Conservation (phyloP, 768 basidiomycete genomes). For the Tricholoma flavovirens region DNA sequence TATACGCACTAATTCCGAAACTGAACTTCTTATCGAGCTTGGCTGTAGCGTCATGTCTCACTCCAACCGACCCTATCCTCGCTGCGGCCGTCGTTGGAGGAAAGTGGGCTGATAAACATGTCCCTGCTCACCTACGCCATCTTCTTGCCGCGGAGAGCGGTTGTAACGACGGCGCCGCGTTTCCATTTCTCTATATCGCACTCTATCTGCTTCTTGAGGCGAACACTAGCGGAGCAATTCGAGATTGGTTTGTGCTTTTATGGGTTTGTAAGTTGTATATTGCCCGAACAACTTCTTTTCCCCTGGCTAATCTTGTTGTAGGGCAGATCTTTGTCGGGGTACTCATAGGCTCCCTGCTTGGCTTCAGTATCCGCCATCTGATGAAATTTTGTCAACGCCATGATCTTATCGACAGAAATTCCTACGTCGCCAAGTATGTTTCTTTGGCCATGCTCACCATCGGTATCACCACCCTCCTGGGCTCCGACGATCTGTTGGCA, state of each 20-base stretch:
- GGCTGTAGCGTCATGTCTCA: conserved; percentile 88
- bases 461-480: conserved; percentile 79
- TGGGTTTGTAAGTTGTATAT: conserved; percentile 68
- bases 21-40: conserved; percentile 86
- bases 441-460: conserved; percentile 80
- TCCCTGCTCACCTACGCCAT: conserved; percentile 74
- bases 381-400: conserved; percentile 91
- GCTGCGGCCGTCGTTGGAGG: conserved; percentile 92
- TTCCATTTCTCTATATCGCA: conserved; percentile 88
- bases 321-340: conserved; percentile 78
- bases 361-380: conserved; percentile 75
- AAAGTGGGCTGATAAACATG: conserved; percentile 97
- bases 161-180: conserved; percentile 96
- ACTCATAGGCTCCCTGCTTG: conserved; percentile 68
- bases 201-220: conserved; percentile 78
- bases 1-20: conserved; percentile 86
- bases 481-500: conserved; percentile 90
- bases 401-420: conserved; percentile 88
- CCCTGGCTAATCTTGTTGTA: conserved; percentile 22
- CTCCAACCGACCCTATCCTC: conserved; percentile 92
- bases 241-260: conserved; percentile 83
- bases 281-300: conserved; percentile 10
- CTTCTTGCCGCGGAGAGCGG: conserved; percentile 74
- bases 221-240: conserved; percentile 56
- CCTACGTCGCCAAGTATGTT: conserved; percentile 89